phyloP scores from a whole-genome alignment of 768 basidiomycete genomes.

The Rhodocollybia butyracea region DNA sequence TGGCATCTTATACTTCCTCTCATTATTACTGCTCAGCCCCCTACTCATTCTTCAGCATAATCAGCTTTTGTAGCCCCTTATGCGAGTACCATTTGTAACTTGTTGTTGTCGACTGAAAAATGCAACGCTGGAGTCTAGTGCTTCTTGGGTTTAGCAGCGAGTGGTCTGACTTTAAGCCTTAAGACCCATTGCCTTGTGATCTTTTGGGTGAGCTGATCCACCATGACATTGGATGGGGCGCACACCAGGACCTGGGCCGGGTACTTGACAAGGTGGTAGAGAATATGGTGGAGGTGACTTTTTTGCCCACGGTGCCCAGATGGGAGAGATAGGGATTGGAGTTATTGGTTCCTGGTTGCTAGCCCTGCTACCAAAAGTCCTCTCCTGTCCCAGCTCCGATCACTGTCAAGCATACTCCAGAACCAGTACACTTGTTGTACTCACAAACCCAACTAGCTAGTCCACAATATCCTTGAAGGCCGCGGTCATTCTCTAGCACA shows the following conservation, averaged over 20 bases:
- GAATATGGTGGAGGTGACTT: constrained; percentile 97
- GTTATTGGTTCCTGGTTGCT: no score
- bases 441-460: no score
- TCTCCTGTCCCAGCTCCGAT: no score
- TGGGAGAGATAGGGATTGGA: no score
- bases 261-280: constrained; percentile 99
- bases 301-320: no score
- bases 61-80: constrained; percentile 95
- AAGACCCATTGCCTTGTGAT: constrained; percentile 99
- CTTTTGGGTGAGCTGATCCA: constrained; percentile 98
- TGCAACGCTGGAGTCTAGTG: constrained; percentile 90
- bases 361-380: no score
- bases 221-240: constrained; percentile 98
- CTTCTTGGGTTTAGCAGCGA: constrained; percentile 97
- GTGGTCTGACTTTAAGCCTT: constrained; percentile 93
- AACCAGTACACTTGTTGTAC: no score
- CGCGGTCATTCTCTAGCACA: no score
- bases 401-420: no score
- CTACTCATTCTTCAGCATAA: constrained; percentile 96
- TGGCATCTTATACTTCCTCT: constrained; percentile 95
- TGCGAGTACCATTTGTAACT: constrained; percentile 95
- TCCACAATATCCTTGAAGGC: no score
- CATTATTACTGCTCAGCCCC: constrained; percentile 96
- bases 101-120: constrained; percentile 97
- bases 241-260: constrained; percentile 98